Evolutionary conservation across 352 stramenopile species (phyloP).

Genomic region (Phytophthora podocarpi): DNA sequence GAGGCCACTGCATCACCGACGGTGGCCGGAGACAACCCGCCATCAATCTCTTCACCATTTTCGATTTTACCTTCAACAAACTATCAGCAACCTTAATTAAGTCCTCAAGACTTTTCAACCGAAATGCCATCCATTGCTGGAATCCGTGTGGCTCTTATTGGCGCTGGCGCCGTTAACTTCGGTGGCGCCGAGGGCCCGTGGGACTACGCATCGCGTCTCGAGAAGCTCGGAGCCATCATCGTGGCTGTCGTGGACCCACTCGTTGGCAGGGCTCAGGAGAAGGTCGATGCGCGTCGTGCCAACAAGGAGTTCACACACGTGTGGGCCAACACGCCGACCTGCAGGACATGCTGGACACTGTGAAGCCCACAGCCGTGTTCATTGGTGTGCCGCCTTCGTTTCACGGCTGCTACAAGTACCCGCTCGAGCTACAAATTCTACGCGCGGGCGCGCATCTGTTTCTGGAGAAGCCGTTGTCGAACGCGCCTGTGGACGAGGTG

Average conservation of each 20-base stretch:
- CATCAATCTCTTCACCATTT: no score
- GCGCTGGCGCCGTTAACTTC: conserved; percentile 45
- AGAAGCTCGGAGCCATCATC: conserved; percentile 37
- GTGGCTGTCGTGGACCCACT: conserved; percentile 41
- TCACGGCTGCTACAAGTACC: conserved; percentile 47
- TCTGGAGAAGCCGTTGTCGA: conserved; percentile 44
- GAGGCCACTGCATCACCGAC: no score
- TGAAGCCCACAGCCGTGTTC: conserved; percentile 38
- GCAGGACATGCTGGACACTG: conserved; percentile 35
- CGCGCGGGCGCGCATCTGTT: conserved; percentile 41
- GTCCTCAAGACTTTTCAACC: no score
- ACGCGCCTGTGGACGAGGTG: conserved; percentile 33
- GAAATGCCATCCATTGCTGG: conserved; percentile 27
- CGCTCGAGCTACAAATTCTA: conserved; percentile 36
- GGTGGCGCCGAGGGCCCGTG: conserved; percentile 40
- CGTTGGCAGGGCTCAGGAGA: conserved; percentile 31
- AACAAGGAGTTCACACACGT: conserved; percentile 32
- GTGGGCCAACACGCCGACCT: conserved; percentile 32
- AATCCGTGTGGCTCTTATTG: conserved; percentile 41
- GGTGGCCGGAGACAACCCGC: no score
- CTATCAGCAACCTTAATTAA: conserved; percentile 4
- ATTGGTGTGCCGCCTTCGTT: conserved; percentile 44
- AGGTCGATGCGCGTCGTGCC: conserved; percentile 22
- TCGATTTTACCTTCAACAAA: conserved; percentile 19
- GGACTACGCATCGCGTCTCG: conserved; percentile 43